These are phyloP conservation scores for Phialophora macrospora DNA, from an alignment of 2,329 filamentous ascomycete genomes.

Conservation along the genomic window DNA sequence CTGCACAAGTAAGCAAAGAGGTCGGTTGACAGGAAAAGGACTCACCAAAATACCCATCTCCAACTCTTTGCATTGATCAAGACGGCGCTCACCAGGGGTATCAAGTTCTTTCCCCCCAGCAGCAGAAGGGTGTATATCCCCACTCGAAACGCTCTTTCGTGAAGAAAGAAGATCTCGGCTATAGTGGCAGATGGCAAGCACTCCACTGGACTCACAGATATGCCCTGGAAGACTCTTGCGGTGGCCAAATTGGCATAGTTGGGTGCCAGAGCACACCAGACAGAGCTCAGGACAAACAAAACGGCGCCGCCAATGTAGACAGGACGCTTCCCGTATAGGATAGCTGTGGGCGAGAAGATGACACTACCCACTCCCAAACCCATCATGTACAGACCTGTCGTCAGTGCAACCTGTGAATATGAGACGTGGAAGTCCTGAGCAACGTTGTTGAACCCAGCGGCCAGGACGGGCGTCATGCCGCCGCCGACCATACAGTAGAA, in stretches of 20 bases:
- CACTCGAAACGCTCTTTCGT: conserved; percentile 89
- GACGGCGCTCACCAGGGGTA: conserved; percentile 83
- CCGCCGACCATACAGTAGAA: conserved; percentile 94
- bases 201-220: conserved; percentile 88
- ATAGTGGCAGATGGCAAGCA: conserved; percentile 92
- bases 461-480: conserved; percentile 87
- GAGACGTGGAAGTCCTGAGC: conserved; percentile 69
- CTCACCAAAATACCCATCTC: conserved; percentile 82
- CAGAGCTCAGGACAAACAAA: conserved; percentile 73
- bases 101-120: conserved; percentile 86
- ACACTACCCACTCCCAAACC: conserved; percentile 85
- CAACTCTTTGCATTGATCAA: conserved; percentile 79
- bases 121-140: conserved; percentile 91
- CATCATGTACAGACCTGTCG: conserved; percentile 93
- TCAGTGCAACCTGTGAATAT: conserved; percentile 76
- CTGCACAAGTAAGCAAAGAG: conserved; percentile 18
- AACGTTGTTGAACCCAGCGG: conserved; percentile 85
- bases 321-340: conserved; percentile 85
- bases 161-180: conserved; percentile 93
- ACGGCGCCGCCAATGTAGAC: conserved; percentile 81
- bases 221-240: conserved; percentile 83
- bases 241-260: conserved; percentile 78
- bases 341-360: conserved; percentile 85
- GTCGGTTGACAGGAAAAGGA: conserved; percentile 36
- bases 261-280: conserved; percentile 88